phyloP scores from a whole-genome alignment of 2,329 filamentous ascomycete species.

The Verticillium tricorpus region DNA sequence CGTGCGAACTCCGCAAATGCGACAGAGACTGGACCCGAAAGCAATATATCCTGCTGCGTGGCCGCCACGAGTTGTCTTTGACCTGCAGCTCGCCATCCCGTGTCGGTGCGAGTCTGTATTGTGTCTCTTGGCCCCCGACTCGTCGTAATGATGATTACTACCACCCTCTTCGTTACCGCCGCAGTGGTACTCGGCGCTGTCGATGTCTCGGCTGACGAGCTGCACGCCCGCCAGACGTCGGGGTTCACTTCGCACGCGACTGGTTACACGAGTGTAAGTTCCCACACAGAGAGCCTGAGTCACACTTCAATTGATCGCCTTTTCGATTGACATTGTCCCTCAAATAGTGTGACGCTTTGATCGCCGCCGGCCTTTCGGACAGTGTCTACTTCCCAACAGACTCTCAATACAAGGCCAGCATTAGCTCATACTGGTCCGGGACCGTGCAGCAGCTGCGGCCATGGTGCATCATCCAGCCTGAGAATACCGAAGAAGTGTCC shows the following conservation, averaged over 20 bases:
- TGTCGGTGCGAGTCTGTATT: neutral
- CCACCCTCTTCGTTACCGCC: neutral
- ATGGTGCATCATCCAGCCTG: slow-evolving; percentile 21
- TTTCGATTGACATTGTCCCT: neutral
- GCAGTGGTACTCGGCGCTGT: neutral
- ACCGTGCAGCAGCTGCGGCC: slow-evolving; percentile 16
- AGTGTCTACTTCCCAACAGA: slow-evolving; percentile 6
- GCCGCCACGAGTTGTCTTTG: neutral
- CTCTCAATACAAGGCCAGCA: neutral
- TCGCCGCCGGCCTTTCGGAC: slow-evolving; percentile 5
- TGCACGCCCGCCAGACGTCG: neutral
- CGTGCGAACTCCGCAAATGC: neutral
- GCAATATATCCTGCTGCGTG: neutral
- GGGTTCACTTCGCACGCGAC: neutral
- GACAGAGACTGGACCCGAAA: neutral
- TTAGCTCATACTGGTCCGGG: slow-evolving; percentile 16
- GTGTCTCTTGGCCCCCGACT: neutral
- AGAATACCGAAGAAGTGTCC: slow-evolving; percentile 17
- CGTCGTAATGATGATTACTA: neutral
- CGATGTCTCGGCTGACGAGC: neutral
- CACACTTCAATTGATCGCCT: too few species aligned
- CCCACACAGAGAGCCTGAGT: neutral
- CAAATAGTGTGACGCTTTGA: slow-evolving; percentile 11
- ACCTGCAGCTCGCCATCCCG: neutral
- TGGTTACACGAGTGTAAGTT: slow-evolving; percentile 1